Base-by-base conservation (phyloP, 352 stramenopile genomes). In the Phytophthora lateralis region DNA sequence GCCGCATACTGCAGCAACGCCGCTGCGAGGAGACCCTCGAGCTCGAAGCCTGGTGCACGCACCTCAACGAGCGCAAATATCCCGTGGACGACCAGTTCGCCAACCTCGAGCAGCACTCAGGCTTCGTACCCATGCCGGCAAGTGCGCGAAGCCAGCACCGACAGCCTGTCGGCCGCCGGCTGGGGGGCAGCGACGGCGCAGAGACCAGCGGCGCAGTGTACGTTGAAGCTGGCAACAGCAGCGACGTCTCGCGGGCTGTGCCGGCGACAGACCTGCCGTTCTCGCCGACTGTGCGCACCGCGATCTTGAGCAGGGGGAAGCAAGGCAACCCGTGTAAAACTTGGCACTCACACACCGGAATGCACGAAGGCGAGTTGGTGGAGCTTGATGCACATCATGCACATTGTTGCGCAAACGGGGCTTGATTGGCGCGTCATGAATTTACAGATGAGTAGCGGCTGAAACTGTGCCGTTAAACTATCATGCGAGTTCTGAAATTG, bases 81-180 rank as follows among this genome's bases (percentile, higher is more conserved):
- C 62, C 55, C 11, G 37, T 50, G 35, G 49, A 66, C 44, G 62
- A 51, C 18, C 52, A 51, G 44, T 44, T 61, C 47, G 18, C 55
- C 17, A 48, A 70, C 65, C 48, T 70, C 26, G 62, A 70, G 55
- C n/a, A 66, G 49, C 62, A 43, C 15, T 70, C 62, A 30, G 66
- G 62, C 48, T 70, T 70, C 55, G 56, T 70, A 45, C 56, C 62
- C 41, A 70, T 70, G 62, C 26, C 26, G 6, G 4, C 45, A 20
- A 56, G 41, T 18, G 43, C n/a, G 35, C 39, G 58, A 53, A 38
- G 24, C 39, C 38, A 41, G 26, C 45, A 6, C 9, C 39, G 38
- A 11, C 47, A 17, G 24, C n/a, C n/a, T 17, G n/a, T 20, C 57
- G 55, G 58, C 59, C 43, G 57, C 27, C 24, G 38, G 54, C 9